Conservation (phyloP, 1,139 yeast species). For the Pneumocystis oryctolagi region DNA sequence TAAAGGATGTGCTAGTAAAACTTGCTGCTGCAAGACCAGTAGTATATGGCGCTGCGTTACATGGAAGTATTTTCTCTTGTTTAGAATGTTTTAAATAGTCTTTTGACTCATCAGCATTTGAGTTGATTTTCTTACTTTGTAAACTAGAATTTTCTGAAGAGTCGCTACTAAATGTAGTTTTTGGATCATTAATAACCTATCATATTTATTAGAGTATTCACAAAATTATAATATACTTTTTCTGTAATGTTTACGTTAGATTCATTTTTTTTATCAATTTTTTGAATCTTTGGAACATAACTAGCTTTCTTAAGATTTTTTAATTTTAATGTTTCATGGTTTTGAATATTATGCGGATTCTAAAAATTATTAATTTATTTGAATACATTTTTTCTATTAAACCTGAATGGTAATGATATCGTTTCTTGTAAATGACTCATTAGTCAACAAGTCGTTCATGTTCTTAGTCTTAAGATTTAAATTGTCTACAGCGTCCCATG, state of each 20-base stretch:
- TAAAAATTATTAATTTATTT: neutral
- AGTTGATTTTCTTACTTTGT: neutral
- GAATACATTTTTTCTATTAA: neutral
- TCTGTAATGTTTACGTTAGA: constrained; percentile 4
- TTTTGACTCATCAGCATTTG: constrained; percentile 4
- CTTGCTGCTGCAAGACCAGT: constrained; percentile 25
- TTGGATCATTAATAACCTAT: constrained; percentile 2
- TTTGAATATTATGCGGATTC: constrained; percentile 13
- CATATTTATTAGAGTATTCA: neutral
- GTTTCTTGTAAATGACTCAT: constrained; percentile 20
- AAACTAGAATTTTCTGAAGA: neutral
- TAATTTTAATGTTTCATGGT: constrained; percentile 9
- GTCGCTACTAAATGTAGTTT: neutral
- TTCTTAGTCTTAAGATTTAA: constrained; percentile 22
- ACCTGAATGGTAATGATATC: constrained; percentile 21
- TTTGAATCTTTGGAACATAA: neutral
- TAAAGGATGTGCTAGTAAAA: constrained; percentile 25
- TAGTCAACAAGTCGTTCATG: constrained; percentile 22
- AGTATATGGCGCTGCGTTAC: constrained; percentile 16
- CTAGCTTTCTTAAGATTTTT: neutral
- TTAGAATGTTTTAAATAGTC: neutral
- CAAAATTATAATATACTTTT: neutral
- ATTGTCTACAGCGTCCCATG: constrained; percentile 22
- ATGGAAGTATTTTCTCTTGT: constrained; percentile 6
- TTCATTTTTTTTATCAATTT: neutral